These are phyloP conservation scores for Carallia brachiata DNA, from an alignment of 345 rosid species.

Conservation along the genomic window DNA sequence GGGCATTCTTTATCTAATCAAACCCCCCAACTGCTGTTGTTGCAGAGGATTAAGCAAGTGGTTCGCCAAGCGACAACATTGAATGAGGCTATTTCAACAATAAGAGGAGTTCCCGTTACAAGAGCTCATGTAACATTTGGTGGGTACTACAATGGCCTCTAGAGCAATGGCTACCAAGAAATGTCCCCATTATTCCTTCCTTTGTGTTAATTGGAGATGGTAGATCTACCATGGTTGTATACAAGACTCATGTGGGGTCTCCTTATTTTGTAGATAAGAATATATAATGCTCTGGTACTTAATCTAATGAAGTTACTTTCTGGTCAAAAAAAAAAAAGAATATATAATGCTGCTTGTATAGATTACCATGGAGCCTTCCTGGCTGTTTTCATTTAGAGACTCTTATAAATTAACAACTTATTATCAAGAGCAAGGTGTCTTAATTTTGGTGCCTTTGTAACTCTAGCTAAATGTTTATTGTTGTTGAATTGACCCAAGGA, in stretches of 20 bases:
- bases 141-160: slow-evolving; percentile 63
- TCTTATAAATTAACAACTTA: not conserved
- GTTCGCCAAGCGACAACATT: slow-evolving; percentile 59
- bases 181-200: not conserved
- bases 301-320: too few species aligned
- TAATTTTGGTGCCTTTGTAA: not conserved
- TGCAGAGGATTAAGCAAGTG: slow-evolving; percentile 71
- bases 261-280: slow-evolving; percentile 13
- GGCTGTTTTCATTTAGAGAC: slow-evolving; percentile 14
- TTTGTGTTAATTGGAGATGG: slow-evolving; percentile 5
- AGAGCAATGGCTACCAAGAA: slow-evolving; percentile 12
- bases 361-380: slow-evolving; percentile 20
- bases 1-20: not conserved
- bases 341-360: not conserved
- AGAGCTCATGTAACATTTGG: slow-evolving; percentile 78
- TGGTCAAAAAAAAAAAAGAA: too few species aligned
- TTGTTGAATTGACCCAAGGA: not conserved
- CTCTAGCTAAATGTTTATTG: slow-evolving; percentile 2
- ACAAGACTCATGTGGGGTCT: slow-evolving; percentile 9
- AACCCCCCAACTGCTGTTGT: not conserved
- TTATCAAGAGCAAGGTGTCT: slow-evolving; percentile 1
- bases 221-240: slow-evolving; percentile 2
- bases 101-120: slow-evolving; percentile 61
- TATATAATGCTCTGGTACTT: not conserved
- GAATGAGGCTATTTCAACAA: slow-evolving; percentile 67